phyloP scores from a whole-genome alignment of 2,329 filamentous ascomycete genomes.

The Aureobasidium vineae region DNA sequence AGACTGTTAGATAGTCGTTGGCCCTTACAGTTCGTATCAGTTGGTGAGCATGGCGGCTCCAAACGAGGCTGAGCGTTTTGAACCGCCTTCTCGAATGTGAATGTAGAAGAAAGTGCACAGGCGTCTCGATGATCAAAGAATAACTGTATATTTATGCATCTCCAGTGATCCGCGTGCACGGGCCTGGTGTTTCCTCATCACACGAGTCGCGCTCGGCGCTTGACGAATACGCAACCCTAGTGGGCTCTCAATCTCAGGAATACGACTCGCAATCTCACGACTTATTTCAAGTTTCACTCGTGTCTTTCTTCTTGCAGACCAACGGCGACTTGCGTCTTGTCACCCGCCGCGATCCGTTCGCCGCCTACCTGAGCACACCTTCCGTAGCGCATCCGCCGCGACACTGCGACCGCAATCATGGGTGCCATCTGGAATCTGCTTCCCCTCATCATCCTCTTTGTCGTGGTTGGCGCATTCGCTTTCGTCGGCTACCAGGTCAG shows the following conservation, averaged over 20 bases:
- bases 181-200: not conserved
- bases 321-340: not conserved
- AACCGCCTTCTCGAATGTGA: not conserved
- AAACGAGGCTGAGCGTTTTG: not conserved
- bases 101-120: not conserved
- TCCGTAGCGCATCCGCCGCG: not conserved
- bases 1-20: not conserved
- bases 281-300: too few species aligned
- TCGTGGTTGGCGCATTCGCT: slow-evolving; percentile 56
- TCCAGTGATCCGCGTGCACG: slow-evolving; percentile 3
- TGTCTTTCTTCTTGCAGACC: not conserved
- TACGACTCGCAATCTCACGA: not conserved
- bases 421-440: slow-evolving; percentile 53
- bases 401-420: slow-evolving; percentile 33
- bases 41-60: too few species aligned
- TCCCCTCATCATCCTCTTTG: slow-evolving; percentile 64
- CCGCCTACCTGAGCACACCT: not conserved
- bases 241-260: slow-evolving; percentile 7
- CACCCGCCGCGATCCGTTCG: not conserved
- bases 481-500: slow-evolving; percentile 65
- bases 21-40: not conserved
- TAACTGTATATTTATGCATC: slow-evolving; percentile 12
- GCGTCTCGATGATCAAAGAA: not conserved
- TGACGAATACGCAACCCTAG: not conserved
- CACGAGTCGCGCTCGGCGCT: not conserved